These are phyloP conservation scores for Excoecaria cochinchinensis DNA, from an alignment of 345 rosid species.

Conservation along the genomic window DNA sequence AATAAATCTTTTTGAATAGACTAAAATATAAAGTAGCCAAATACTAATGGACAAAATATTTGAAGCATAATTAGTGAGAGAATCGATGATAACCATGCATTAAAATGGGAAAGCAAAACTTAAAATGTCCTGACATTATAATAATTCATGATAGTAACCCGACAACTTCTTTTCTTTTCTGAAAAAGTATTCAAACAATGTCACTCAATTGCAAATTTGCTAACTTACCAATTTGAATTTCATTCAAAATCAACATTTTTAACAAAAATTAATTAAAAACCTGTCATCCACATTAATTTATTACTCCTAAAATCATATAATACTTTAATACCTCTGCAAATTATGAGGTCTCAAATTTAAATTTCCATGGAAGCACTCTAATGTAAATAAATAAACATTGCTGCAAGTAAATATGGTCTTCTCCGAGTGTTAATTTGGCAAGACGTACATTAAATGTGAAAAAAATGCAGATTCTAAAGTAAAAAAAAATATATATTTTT, in stretches of 20 bases:
- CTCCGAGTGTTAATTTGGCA: too few species aligned
- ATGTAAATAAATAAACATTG: background rate
- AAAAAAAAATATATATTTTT: too few species aligned
- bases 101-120: background rate
- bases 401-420: background rate
- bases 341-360: too few species aligned
- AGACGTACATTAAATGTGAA: too few species aligned
- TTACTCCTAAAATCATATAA: constrained; percentile 24
- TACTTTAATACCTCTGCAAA: too few species aligned
- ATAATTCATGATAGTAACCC: background rate
- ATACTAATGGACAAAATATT: constrained; percentile 13
- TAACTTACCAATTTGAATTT: background rate
- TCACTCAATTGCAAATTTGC: too few species aligned
- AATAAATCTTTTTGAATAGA: constrained; percentile 27
- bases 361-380: too few species aligned
- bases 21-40: constrained; percentile 6
- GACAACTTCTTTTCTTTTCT: constrained; percentile 10
- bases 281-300: constrained; percentile 26
- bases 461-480: too few species aligned
- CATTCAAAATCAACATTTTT: constrained; percentile 28
- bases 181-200: background rate
- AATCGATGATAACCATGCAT: background rate
- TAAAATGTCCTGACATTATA: constrained; percentile 2
- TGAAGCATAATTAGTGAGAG: background rate
- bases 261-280: constrained; percentile 13